A percentile compares a stretch with the other conserved stretches of the same genome.
These are phyloP conservation scores for Strobilomyces dryophilus DNA, from an alignment of 768 basidiomycete genomes.

Conservation along the genomic window DNA sequence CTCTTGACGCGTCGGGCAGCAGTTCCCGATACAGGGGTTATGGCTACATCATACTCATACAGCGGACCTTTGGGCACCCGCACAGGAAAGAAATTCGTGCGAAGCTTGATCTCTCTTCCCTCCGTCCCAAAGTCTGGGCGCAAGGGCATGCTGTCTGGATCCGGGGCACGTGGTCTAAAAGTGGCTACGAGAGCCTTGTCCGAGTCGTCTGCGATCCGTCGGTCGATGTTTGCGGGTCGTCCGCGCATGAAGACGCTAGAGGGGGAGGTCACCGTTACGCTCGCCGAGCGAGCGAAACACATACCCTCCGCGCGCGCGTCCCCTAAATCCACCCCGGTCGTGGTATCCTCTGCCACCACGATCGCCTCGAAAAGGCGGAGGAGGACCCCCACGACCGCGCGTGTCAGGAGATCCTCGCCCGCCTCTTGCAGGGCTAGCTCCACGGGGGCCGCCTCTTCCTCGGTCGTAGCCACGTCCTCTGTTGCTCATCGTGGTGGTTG, in stretches of 20 bases:
- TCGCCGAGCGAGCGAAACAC: conserved; percentile 6
- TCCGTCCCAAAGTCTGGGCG: conserved; percentile 45
- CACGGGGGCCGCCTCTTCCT: conserved; percentile 36
- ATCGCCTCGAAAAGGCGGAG: conserved; percentile 21
- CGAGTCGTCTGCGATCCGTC: conserved; percentile 43
- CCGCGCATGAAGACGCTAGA: conserved; percentile 39
- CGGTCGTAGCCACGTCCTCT: conserved; percentile 40
- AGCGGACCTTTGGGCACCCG: conserved; percentile 43
- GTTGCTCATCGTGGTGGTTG: conserved; percentile 28
- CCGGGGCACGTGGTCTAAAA: conserved; percentile 25
- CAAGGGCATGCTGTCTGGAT: conserved; percentile 35
- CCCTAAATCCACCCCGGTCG: conserved; percentile 26
- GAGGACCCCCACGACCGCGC: conserved; percentile 26
- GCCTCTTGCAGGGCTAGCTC: conserved; percentile 31
- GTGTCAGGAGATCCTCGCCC: conserved; percentile 30
- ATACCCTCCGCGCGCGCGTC: conserved; percentile 38
- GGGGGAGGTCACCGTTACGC: background rate
- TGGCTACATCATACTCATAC: conserved; percentile 46
- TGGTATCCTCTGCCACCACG: conserved; percentile 31
- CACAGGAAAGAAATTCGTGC: conserved; percentile 52
- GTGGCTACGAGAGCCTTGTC: conserved; percentile 41
- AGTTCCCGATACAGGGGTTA: conserved; percentile 33
- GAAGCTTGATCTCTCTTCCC: conserved; percentile 43
- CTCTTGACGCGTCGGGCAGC: conserved; percentile 38
- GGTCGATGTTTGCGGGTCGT: conserved; percentile 45